phyloP scores from a whole-genome alignment of 2,329 filamentous ascomycete genomes.

The Fonsecaea pedrosoi region DNA sequence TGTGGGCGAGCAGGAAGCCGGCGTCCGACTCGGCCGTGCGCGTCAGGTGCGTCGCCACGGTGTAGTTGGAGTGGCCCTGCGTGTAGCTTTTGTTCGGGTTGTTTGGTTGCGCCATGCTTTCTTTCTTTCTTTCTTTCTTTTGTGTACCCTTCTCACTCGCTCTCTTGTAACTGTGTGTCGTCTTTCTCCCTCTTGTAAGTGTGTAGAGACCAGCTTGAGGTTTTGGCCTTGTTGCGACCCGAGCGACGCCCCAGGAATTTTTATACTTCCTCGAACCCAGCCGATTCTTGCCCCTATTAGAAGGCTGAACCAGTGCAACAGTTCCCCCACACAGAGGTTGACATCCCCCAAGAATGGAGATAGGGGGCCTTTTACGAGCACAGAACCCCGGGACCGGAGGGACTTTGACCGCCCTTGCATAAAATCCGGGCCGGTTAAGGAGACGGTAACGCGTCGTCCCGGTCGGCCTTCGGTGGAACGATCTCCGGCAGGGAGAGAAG shows the following conservation, averaged over 20 bases:
- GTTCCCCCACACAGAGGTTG: too few species aligned
- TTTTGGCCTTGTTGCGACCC: too few species aligned
- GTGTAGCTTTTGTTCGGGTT: conserved; percentile 29
- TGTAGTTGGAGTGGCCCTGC: conserved; percentile 50
- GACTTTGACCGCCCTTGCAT: neutral
- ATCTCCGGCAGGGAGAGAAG: too few species aligned
- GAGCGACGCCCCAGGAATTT: too few species aligned
- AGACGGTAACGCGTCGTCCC: too few species aligned
- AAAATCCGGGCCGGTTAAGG: neutral
- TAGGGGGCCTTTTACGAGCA: neutral
- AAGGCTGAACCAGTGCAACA: too few species aligned
- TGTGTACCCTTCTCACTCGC: neutral
- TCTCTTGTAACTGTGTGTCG: neutral
- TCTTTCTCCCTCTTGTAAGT: too few species aligned
- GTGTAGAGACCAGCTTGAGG: too few species aligned
- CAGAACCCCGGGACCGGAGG: neutral
- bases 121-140: neutral
- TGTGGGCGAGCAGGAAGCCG: conserved; percentile 52
- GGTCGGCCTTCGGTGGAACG: too few species aligned
- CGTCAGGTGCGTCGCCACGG: conserved; percentile 47
- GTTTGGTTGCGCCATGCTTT: conserved; percentile 25
- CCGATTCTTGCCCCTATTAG: too few species aligned
- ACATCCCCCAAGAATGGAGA: neutral
- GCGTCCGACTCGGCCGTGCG: conserved; percentile 56
- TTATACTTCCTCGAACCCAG: too few species aligned